Evolutionary conservation across 2,329 filamentous ascomycete species (phyloP), one percentile per base, ranked within the genome.

Genomic region (Clonostachys sp.): DNA sequence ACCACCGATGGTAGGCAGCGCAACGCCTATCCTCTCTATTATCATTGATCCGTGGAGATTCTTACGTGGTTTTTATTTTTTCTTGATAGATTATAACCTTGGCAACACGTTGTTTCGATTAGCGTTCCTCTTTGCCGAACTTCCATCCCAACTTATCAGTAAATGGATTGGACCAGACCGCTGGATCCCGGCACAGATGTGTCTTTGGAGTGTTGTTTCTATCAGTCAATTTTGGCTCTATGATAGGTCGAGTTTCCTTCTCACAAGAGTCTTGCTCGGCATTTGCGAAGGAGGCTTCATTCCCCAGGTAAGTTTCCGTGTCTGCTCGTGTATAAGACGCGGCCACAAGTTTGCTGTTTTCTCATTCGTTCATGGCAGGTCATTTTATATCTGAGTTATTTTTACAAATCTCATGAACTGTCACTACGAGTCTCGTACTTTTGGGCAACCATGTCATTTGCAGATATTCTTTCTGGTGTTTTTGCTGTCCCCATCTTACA

Each of bases 111-210:
- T 65, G 9, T 66, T 66, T 55, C 51, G 50, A 41, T 45, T 64
- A 2, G 51, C 57, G 2, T 67, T 66, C 45, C 55, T 66, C 10
- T 53, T 54, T 40, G 61, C 64, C 14, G 64, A 67, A 45, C 66
- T 86, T 1, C 83, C 82, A 0, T 83, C 79, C 0, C 81, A 85
- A 56, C 65, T 86, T 14, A 65, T 84, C 36, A 71, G 67, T 50
- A 80, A 84, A 59, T 80, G 71, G 70, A 59, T 80, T 46, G 80
- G 75, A 0, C 77, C 77, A 1, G 80, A 83, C 51, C 70, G 75
- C 18, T 83, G 78, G 79, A 81, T 83, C 44, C 81, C 80, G 0
- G 63, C 75, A 45, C 78, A 81, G 55, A 80, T 84, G 67, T 62
- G 73, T 6, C 66, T 73, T 5, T 81, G 77, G 78, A 79, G 74